Base-by-base conservation (phyloP, 352 stramenopile genomes). In the Pythium graminicola region DNA sequence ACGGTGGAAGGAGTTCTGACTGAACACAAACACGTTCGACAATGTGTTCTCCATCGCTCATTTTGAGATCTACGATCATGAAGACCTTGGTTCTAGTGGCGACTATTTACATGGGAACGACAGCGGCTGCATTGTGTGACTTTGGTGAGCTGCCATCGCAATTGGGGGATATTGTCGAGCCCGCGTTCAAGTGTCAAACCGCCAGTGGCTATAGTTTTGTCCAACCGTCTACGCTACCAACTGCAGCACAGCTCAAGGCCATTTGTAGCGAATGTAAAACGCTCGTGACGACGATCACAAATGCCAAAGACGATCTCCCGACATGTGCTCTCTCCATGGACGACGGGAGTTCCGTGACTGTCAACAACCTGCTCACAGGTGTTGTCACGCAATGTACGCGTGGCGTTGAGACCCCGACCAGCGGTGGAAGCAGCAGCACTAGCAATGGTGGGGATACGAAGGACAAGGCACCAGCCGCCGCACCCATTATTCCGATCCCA, bases 131-230 rank as follows among this genome's bases (percentile, higher is more conserved):
- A 14, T 13, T 39, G 29, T 62, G 55, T 19, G 55, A 62, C 31
- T 62, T 56, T 42, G 32, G 39, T 8, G 55, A 62, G 40, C 47
- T 62, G 19, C 33, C 55, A 11, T 47, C 20, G 17, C 45, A 62
- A 23, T 31, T 62, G 24, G 48, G 46, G 33, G 47, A 45, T 29
- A 16, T 61, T 6, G 53, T 67, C 2, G 40, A 39, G n/a, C 52
- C 57, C 13, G 62, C 62, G 6, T 61, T 64, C 17, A 24, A 59
- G 19, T 70, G 62, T 48, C 62, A 70, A 54, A 56, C 40, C 2
- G 58, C 43, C 3, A 56, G 50, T 16, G 56, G 53, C 33, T 64
- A 58, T 36, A 64, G 41, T 27, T 64, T 64, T 19, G 33, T 64
- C 32, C 49, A 53, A 26, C 56, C 56, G 27, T 43, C 48, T 14